A percentile compares a stretch with the other conserved stretches of the same genome.
Evolutionary conservation across 805 yeast species (phyloP).

Genomic region (Ascoidea asiatica): DNA sequence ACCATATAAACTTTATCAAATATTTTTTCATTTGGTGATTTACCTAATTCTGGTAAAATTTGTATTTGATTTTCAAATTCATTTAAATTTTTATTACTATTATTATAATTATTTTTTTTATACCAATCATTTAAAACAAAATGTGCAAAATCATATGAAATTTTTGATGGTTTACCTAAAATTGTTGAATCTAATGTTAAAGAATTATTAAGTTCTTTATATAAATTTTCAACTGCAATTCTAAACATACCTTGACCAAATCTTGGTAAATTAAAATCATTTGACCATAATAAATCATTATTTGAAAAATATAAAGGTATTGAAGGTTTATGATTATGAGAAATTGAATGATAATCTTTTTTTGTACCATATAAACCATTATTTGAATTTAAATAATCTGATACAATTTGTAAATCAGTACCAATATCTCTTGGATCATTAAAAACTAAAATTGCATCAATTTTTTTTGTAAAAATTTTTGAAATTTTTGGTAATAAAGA

Average conservation of each 20-base stretch:
- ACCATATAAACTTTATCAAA: slow-evolving; percentile 75
- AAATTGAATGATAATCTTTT: slow-evolving; percentile 16
- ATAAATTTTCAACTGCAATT: slow-evolving; percentile 45
- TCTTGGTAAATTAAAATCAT: slow-evolving; percentile 61
- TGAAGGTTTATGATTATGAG: slow-evolving; percentile 27
- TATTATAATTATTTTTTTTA: slow-evolving; percentile 7
- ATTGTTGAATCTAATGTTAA: slow-evolving; percentile 35
- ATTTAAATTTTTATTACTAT: slow-evolving; percentile 7
- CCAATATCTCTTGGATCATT: slow-evolving; percentile 87
- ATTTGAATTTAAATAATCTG: slow-evolving; percentile 55
- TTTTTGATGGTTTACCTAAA: slow-evolving; percentile 70
- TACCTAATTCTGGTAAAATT: slow-evolving; percentile 30
- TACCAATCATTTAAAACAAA: slow-evolving; percentile 46
- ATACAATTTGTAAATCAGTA: slow-evolving; percentile 65
- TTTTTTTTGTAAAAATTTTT: slow-evolving; percentile 22
- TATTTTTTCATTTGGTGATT: slow-evolving; percentile 25
- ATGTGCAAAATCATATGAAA: slow-evolving; percentile 78
- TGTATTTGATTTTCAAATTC: too few species aligned
- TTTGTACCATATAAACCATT: slow-evolving; percentile 53
- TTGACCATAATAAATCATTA: slow-evolving; percentile 81
- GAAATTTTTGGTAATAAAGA: slow-evolving; percentile 20
- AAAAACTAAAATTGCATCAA: slow-evolving; percentile 73
- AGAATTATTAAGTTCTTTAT: slow-evolving; percentile 38
- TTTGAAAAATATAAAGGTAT: slow-evolving; percentile 72
- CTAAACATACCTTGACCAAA: slow-evolving; percentile 89